phyloP scores from a whole-genome alignment of 1,284 basidiomycete genomes.

The Farysia itapuensis region DNA sequence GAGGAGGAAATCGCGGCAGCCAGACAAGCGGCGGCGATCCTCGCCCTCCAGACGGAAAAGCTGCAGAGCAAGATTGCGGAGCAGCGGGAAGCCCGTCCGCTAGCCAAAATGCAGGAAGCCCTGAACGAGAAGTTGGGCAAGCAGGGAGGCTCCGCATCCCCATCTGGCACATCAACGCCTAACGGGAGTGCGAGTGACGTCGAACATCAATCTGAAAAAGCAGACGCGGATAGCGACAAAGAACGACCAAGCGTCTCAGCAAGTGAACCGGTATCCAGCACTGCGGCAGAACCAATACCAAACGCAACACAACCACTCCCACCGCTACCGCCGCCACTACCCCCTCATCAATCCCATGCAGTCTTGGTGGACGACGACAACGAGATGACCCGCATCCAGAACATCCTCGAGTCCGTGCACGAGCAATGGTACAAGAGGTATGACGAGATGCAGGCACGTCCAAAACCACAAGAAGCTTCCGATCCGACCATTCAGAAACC shows the following conservation, averaged over 20 bases:
- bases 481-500: constrained; percentile 5
- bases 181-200: constrained; percentile 1
- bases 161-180: constrained; percentile 15
- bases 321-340: constrained; percentile 14
- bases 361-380: constrained; percentile 82
- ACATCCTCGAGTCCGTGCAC: constrained; percentile 80
- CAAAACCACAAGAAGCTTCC: constrained; percentile 3
- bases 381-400: constrained; percentile 75
- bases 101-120: constrained; percentile 80
- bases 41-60: constrained; percentile 25
- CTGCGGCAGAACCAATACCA: background rate
- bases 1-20: constrained; percentile 13
- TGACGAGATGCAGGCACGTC: constrained; percentile 10
- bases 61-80: constrained; percentile 67
- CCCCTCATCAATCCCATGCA: constrained; percentile 64
- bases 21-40: constrained; percentile 14
- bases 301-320: constrained; percentile 1
- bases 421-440: constrained; percentile 68
- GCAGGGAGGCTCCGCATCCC: constrained; percentile 27
- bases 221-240: constrained; percentile 11
- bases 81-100: constrained; percentile 79
- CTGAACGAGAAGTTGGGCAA: constrained; percentile 66
- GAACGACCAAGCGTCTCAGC: background rate
- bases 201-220: background rate
- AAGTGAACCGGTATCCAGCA: background rate